Evolutionary conservation across 1,284 basidiomycete genomes (phyloP), one percentile per base, ranked within the genome.

Genomic region (Agroathelia rolfsii): DNA sequence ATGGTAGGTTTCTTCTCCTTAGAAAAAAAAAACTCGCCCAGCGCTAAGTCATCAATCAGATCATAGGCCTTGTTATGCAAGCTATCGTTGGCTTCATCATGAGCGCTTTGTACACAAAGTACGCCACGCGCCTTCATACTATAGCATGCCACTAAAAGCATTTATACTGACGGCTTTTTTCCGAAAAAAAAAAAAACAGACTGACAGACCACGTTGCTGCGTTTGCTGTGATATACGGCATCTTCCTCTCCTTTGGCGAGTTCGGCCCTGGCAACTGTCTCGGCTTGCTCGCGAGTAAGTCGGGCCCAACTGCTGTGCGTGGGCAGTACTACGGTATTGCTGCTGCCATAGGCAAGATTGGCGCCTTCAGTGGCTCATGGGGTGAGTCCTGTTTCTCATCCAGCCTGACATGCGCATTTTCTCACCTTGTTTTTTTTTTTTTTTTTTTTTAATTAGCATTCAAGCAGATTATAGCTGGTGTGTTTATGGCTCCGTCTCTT

Each of bases 281-380:
- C 22, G 83, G 82, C 41, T 64, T 92, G 21, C 65, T 93, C 39
- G 88, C 88, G 5, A 66, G 76, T 37, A 93, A 93, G 61, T 72
- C 67, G 2, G 77, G 82, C 35, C 85, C 88, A 2, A 90, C 87
- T 0, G 85, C 85, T 13, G 69, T 88, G 29, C 79, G 89, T 43
- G 88, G 87, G 2, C 82, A 90, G 40, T 82, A 81, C 53, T 94
- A 90, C 50, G 86, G 84, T 18, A 48, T 76, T 28, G 87, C 86
- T 3, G 92, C 92, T 27, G 92, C 89, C 3, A 53, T 88, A 23
- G 93, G 92, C n/a, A 96, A 95, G 57, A 50, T 88, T 27, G 86
- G 86, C 17, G 88, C 88, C 3, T 90, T 92, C 54, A 72, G 79
- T 36, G 84, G 87, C 22, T 83, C 77, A 29, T 87, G 76, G 74